These are phyloP conservation scores for Eutrema heterophyllum DNA, from an alignment of 345 rosid genomes.

Conservation along the genomic window DNA sequence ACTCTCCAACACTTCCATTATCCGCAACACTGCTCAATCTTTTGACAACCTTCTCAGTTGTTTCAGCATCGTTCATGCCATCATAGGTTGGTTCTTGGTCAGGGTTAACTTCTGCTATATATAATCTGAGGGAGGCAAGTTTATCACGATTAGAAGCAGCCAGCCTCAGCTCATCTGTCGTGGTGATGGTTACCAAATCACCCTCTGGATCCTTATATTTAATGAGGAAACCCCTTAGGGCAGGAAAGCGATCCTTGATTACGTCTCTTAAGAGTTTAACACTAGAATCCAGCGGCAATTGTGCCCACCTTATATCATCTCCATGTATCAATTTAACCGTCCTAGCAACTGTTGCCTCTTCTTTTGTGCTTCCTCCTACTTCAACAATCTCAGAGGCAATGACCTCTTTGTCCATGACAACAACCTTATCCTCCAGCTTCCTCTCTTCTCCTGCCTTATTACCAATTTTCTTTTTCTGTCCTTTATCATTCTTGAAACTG, in stretches of 20 bases:
- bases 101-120: conserved; percentile 61
- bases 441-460: conserved; percentile 28
- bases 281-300: conserved; percentile 59
- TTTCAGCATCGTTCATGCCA: conserved; percentile 38
- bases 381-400: conserved; percentile 45
- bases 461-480: conserved; percentile 39
- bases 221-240: conserved; percentile 66
- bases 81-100: conserved; percentile 90
- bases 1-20: conserved; percentile 43
- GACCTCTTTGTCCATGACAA: conserved; percentile 52
- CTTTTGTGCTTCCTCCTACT: conserved; percentile 45
- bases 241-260: conserved; percentile 73
- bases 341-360: conserved; percentile 53
- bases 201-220: conserved; percentile 89
- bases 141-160: conserved; percentile 54
- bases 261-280: conserved; percentile 72
- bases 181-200: conserved; percentile 87
- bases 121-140: conserved; percentile 65
- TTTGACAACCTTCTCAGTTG: conserved; percentile 28
- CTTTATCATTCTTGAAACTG: conserved; percentile 24
- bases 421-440: conserved; percentile 41
- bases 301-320: conserved; percentile 95
- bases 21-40: conserved; percentile 33
- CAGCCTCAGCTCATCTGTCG: conserved; percentile 70
- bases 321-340: conserved; percentile 83